These are phyloP conservation scores for Leersia perrieri DNA, from an alignment of 176 grass and related monocot genomes.

Conservation along the genomic window DNA sequence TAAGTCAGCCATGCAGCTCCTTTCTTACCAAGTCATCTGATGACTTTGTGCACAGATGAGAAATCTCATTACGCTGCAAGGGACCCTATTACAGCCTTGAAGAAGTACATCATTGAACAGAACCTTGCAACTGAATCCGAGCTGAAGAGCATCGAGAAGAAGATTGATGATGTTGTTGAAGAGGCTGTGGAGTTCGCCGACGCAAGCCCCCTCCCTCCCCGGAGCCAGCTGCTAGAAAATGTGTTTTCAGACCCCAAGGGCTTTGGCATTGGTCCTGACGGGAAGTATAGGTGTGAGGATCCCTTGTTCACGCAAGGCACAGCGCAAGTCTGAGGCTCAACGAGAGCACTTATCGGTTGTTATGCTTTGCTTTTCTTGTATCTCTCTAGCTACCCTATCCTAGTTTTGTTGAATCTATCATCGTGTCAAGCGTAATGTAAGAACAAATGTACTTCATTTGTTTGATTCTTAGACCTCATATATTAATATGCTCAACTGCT, in stretches of 20 bases:
- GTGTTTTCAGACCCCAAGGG: slow-evolving; percentile 90
- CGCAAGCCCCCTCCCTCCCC: slow-evolving; percentile 72
- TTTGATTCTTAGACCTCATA: slow-evolving; percentile 1
- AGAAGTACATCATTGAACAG: slow-evolving; percentile 71
- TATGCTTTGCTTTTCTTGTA: slow-evolving; percentile 11
- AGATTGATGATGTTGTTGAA: slow-evolving; percentile 77
- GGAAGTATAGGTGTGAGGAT: slow-evolving; percentile 90
- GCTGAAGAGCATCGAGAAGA: slow-evolving; percentile 84
- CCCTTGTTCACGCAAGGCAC: slow-evolving; percentile 91
- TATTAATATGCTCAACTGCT: neutral
- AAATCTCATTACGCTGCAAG: slow-evolving; percentile 72
- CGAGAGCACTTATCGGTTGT: neutral
- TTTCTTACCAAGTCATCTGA: neutral
- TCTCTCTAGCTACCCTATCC: slow-evolving; percentile 8
- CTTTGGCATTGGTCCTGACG: slow-evolving; percentile 90
- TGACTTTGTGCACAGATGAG: slow-evolving; percentile 57
- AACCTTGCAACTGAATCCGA: slow-evolving; percentile 71
- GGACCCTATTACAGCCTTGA: slow-evolving; percentile 74
- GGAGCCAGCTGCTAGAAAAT: slow-evolving; percentile 86
- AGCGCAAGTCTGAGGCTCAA: slow-evolving; percentile 62
- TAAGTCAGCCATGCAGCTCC: neutral
- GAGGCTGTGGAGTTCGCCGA: slow-evolving; percentile 95
- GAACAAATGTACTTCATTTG: slow-evolving; percentile 23
- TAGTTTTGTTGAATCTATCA: slow-evolving; percentile 38
- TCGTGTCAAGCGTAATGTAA: slow-evolving; percentile 12